phyloP scores from a whole-genome alignment of 2,329 filamentous ascomycete species.

The Ophiosphaerella korrae region DNA sequence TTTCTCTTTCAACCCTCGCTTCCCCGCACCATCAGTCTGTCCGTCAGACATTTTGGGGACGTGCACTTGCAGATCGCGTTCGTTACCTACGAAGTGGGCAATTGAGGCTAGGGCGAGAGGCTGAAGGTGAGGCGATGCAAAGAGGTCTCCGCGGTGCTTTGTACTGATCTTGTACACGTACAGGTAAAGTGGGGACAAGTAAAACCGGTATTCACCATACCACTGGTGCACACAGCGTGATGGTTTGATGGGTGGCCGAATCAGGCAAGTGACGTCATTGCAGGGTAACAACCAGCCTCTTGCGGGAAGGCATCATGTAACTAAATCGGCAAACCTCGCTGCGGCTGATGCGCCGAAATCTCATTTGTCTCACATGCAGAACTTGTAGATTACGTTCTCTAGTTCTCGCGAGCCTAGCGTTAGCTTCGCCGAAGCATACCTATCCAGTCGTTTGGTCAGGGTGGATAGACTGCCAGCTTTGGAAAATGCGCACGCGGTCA shows the following conservation, averaged over 20 bases:
- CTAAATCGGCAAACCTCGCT: background rate
- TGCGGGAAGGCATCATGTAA: background rate
- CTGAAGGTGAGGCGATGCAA: constrained; percentile 26
- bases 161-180: constrained; percentile 24
- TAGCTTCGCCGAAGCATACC: no score
- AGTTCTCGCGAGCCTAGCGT: no score
- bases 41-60: constrained; percentile 20
- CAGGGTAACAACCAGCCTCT: constrained; percentile 3
- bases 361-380: no score
- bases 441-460: no score
- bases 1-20: constrained; percentile 42
- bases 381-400: no score
- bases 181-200: constrained; percentile 6
- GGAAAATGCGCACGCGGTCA: no score
- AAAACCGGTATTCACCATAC: constrained; percentile 32
- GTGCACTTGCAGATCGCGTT: constrained; percentile 15
- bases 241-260: constrained; percentile 8
- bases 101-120: constrained; percentile 20
- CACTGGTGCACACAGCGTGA: constrained; percentile 10
- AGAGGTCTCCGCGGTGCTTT: constrained; percentile 16
- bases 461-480: no score
- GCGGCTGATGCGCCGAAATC: background rate
- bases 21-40: constrained; percentile 15
- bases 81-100: constrained; percentile 3
- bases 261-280: constrained; percentile 12